Evolutionary conservation across 2,329 filamentous ascomycete genomes (phyloP), one percentile per base, ranked within the genome.

Genomic region (Sclerotinia glacialis): DNA sequence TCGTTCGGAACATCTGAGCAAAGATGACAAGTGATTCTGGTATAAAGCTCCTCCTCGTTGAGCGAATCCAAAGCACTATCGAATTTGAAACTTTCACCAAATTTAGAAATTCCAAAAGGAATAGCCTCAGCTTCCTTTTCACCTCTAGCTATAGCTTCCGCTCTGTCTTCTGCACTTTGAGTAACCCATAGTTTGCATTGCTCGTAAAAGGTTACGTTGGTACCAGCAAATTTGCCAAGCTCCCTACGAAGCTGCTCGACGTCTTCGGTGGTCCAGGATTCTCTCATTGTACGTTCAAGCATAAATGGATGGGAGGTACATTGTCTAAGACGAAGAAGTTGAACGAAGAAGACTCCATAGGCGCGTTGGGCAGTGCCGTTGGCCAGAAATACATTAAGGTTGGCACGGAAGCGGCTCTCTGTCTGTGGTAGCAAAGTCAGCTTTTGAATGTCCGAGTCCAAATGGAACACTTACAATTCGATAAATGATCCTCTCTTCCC

Each of bases 401-500:
- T 72, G 0, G 58, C 37, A 1, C 75, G 73, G 63, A 76, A 76
- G 18, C 74, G 67, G 16, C 74, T 71, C 52, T 75, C 74, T 11
- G 74, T 75, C 85, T 77, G 40, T 78, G 79, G 18, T 21, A 49
- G 59, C n/a, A 28, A 8, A 44, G 62, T 65, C 67, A 64, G 65
- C 23, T 47, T 63, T 21, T 68, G 28, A 53, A 62, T 64, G 60
- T 69, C 26, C 40, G 37, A 62, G 63, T 12, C 9, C 12, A 42
- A 16, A n/a, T 44, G 46, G 26, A 67, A 82, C 82, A 18, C 80
- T 76, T 73, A 87, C 81, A 56, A 84, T 82, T 2, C 82, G 77
- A 68, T 87, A 87, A 42, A 88, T 78, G 2, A 78, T 76, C 2
- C 78, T 76, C 72, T 88, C 85, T 0, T 84, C 77, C 0, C 77